A percentile compares a stretch with the other conserved stretches of the same genome.
phyloP scores from a whole-genome alignment of 2,329 filamentous ascomycete genomes.

The Aspergillus aculeatus region DNA sequence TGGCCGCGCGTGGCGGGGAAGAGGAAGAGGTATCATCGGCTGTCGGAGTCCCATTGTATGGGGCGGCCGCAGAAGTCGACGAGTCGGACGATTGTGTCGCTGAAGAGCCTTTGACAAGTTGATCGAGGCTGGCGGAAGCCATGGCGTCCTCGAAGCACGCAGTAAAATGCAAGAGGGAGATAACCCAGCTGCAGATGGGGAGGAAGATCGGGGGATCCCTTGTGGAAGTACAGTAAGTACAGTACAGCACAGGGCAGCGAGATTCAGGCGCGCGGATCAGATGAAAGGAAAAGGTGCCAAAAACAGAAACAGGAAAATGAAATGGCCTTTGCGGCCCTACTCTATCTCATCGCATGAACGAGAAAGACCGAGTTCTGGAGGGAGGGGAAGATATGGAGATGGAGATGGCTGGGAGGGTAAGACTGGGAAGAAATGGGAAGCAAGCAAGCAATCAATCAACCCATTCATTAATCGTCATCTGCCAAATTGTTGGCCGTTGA shows the following conservation, averaged over 20 bases:
- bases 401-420: neutral
- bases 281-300: slow-evolving; percentile 1
- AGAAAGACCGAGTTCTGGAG: neutral
- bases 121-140: slow-evolving; percentile 70
- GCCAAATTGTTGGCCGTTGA: slow-evolving; percentile 1
- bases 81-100: slow-evolving; percentile 27
- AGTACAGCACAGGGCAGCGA: neutral
- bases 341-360: slow-evolving; percentile 24
- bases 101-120: slow-evolving; percentile 84
- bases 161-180: slow-evolving; percentile 1
- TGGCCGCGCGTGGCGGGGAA: slow-evolving; percentile 46
- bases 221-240: neutral
- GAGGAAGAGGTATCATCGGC: slow-evolving; percentile 32
- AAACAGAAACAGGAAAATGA: slow-evolving; percentile 7
- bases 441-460: neutral
- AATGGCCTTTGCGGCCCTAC: slow-evolving; percentile 32
- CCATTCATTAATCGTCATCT: neutral
- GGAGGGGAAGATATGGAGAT: neutral
- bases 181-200: neutral
- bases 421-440: slow-evolving; percentile 8
- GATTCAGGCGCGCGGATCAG: neutral
- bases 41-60: slow-evolving; percentile 17
- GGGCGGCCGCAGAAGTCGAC: slow-evolving; percentile 18
- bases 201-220: neutral
- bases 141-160: slow-evolving; percentile 40